These are phyloP conservation scores for Nicotiana benthamiana DNA, from an alignment of 257 asterid species.

Conservation along the genomic window DNA sequence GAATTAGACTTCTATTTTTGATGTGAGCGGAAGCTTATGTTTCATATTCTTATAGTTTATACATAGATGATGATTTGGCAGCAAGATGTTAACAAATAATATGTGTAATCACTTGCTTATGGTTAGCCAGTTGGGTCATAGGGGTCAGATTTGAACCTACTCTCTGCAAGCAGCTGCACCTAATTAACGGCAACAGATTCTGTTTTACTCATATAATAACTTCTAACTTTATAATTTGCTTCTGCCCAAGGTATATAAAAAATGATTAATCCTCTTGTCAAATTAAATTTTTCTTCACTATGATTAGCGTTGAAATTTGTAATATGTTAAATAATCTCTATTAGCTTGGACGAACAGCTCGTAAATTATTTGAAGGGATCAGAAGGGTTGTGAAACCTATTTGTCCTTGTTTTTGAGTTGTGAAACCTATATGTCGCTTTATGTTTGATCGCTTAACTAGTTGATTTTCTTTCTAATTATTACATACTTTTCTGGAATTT, in stretches of 20 bases:
- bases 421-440: neutral
- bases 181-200: neutral
- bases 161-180: neutral
- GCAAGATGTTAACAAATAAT: neutral
- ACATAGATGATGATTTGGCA: conserved; percentile 23
- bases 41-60: neutral
- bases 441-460: neutral
- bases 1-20: neutral
- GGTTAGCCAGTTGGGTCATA: neutral
- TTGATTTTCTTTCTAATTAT: neutral
- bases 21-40: neutral
- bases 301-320: too few relatives aligned
- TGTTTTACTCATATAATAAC: neutral
- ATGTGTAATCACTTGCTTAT: neutral
- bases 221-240: neutral
- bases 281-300: too few relatives aligned
- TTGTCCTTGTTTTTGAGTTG: neutral
- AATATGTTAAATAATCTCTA: too few relatives aligned
- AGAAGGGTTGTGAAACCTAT: too few relatives aligned
- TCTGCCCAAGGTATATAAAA: too few relatives aligned
- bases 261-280: too few relatives aligned
- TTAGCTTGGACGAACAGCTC: too few relatives aligned
- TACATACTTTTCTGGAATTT: neutral
- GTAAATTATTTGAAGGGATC: too few relatives aligned
- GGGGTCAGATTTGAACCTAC: neutral